These are phyloP conservation scores for Sporothrix inflata DNA, from an alignment of 2,329 filamentous ascomycete genomes.

Conservation along the genomic window DNA sequence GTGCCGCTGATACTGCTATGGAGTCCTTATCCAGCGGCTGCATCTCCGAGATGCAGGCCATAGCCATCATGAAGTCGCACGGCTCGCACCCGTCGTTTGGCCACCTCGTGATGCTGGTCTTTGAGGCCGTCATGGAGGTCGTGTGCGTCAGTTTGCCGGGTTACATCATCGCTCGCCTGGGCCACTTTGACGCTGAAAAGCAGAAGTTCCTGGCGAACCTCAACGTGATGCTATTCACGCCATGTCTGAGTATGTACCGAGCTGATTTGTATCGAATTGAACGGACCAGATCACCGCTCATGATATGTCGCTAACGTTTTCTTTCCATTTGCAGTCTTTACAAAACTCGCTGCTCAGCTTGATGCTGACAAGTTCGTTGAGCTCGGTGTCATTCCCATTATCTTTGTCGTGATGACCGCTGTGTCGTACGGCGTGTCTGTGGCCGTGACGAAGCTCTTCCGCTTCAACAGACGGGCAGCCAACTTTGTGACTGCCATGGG, in stretches of 20 bases:
- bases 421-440: constrained; percentile 82
- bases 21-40: constrained; percentile 25
- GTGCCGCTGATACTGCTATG: constrained; percentile 17
- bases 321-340: constrained; percentile 71
- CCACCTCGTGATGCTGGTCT: constrained; percentile 79
- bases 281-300: neutral
- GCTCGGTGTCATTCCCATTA: constrained; percentile 90
- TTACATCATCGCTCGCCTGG: constrained; percentile 85
- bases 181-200: constrained; percentile 92
- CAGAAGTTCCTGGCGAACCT: constrained; percentile 97
- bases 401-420: constrained; percentile 84
- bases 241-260: constrained; percentile 77
- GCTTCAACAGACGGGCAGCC: constrained; percentile 80
- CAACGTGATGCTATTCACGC: constrained; percentile 95
- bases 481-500: constrained; percentile 99
- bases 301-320: neutral
- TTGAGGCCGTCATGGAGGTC: constrained; percentile 92
- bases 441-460: constrained; percentile 71
- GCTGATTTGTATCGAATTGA: neutral
- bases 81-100: constrained; percentile 66
- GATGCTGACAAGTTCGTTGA: constrained; percentile 88
- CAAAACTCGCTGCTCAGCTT: constrained; percentile 91
- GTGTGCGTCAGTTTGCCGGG: constrained; percentile 93
- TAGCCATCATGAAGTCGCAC: constrained; percentile 48
- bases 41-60: constrained; percentile 37